A percentile compares a stretch with the other conserved stretches of the same genome.
These are phyloP conservation scores for Pythium biforme DNA, from an alignment of 352 stramenopile species.

Conservation along the genomic window DNA sequence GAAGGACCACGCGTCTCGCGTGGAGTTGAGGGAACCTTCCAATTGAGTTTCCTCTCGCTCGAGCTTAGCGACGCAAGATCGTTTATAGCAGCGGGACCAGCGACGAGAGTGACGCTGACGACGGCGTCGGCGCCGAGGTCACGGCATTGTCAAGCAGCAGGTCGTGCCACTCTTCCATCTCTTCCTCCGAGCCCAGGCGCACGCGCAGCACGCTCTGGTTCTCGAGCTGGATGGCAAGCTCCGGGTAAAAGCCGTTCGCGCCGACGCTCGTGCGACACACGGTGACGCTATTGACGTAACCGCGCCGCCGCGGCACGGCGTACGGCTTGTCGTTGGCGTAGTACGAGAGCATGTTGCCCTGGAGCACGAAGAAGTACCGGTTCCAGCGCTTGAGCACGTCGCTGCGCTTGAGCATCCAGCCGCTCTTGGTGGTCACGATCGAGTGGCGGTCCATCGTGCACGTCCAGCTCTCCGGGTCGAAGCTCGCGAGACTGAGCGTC, in stretches of 20 bases:
- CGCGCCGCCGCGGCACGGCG: slow-evolving; percentile 56
- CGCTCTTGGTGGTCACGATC: slow-evolving; percentile 55
- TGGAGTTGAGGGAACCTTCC: slow-evolving; percentile 14
- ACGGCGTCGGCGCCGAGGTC: background rate
- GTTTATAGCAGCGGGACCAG: slow-evolving; percentile 23
- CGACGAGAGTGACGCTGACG: slow-evolving; percentile 13
- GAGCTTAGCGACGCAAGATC: background rate
- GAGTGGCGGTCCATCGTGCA: slow-evolving; percentile 61
- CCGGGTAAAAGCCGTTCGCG: slow-evolving; percentile 22
- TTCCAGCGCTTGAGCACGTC: slow-evolving; percentile 62
- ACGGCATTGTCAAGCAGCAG: slow-evolving; percentile 21
- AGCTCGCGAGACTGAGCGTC: slow-evolving; percentile 55
- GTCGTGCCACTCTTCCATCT: slow-evolving; percentile 34
- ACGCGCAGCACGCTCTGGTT: slow-evolving; percentile 24
- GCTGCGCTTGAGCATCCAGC: slow-evolving; percentile 66
- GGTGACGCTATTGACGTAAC: slow-evolving; percentile 52
- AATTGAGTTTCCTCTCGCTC: slow-evolving; percentile 7
- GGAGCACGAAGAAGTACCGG: slow-evolving; percentile 73
- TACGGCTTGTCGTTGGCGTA: slow-evolving; percentile 77
- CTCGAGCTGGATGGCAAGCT: slow-evolving; percentile 30
- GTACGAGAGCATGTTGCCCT: slow-evolving; percentile 71
- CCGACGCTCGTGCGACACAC: slow-evolving; percentile 21
- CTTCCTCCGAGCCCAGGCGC: slow-evolving; percentile 28
- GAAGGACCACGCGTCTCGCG: background rate
- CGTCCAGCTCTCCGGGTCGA: slow-evolving; percentile 46